Evolutionary conservation across 805 yeast genomes (phyloP).

Genomic region (Candida gorgasii): DNA sequence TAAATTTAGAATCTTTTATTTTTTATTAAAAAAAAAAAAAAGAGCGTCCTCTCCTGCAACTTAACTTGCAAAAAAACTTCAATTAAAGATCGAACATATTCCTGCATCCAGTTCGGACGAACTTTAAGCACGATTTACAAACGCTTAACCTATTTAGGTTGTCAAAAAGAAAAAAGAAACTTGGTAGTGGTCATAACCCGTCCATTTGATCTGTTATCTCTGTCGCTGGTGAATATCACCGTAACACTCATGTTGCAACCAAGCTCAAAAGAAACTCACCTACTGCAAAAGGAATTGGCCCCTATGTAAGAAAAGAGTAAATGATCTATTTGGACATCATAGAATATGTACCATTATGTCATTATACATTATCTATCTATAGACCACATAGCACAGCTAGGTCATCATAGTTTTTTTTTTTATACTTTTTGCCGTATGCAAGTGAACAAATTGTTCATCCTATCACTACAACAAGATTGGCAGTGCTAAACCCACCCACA

Average conservation of each 20-base stretch:
- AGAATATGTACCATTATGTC: slow-evolving; percentile 1
- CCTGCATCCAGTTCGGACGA: slow-evolving; percentile 2
- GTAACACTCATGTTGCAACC: too few relatives aligned
- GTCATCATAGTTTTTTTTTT: not conserved
- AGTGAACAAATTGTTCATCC: slow-evolving; percentile 8
- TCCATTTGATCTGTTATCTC: slow-evolving; percentile 1
- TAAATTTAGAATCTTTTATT: slow-evolving; percentile 8
- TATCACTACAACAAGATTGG: slow-evolving; percentile 1
- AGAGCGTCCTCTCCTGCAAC: slow-evolving; percentile 1
- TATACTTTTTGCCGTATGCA: slow-evolving; percentile 7
- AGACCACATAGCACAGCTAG: not conserved
- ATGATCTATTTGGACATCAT: too few relatives aligned
- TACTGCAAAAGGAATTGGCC: too few relatives aligned
- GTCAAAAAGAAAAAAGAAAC: not conserved
- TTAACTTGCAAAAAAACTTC: slow-evolving; percentile 2
- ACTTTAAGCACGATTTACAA: slow-evolving; percentile 3
- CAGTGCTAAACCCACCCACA: slow-evolving; percentile 3
- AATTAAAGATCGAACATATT: slow-evolving; percentile 1
- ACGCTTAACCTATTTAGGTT: slow-evolving; percentile 2
- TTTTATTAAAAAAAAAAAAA: slow-evolving; percentile 1
- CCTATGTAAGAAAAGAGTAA: too few relatives aligned
- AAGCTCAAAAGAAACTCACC: too few relatives aligned
- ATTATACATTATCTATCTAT: not conserved
- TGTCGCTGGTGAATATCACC: too few relatives aligned
- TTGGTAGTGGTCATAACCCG: not conserved